phyloP scores from a whole-genome alignment of 257 asterid species.

The Leptodermis oblonga region DNA sequence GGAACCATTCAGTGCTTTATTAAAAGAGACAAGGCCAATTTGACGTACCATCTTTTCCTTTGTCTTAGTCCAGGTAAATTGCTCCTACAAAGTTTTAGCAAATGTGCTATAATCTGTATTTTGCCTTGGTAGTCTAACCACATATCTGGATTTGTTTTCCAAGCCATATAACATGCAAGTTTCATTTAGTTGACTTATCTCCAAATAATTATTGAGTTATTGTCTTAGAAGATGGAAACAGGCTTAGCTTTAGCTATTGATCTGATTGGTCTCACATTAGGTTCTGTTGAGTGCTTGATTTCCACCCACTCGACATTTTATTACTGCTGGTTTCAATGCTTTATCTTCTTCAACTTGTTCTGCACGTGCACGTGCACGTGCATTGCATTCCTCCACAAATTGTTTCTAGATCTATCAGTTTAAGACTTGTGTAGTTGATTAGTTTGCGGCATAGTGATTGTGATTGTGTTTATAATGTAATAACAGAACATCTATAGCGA shows the following conservation, averaged over 20 bases:
- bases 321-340: not conserved
- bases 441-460: not conserved
- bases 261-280: not conserved
- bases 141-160: not conserved
- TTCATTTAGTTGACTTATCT: not conserved
- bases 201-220: not conserved
- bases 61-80: constrained; percentile 68
- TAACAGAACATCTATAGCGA: not conserved
- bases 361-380: not conserved
- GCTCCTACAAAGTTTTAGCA: not conserved
- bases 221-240: not conserved
- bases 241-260: not conserved
- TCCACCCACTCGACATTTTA: not conserved
- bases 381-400: not conserved
- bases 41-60: constrained; percentile 70
- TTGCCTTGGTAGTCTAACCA: not conserved
- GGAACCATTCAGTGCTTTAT: constrained; percentile 83
- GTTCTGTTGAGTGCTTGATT: not conserved
- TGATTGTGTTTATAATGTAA: not conserved
- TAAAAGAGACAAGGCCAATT: constrained; percentile 71
- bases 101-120: not conserved
- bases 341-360: not conserved
- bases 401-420: not conserved
- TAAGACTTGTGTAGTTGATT: not conserved
- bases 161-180: not conserved